These are phyloP conservation scores for Talaromyces atroroseus DNA, from an alignment of 2,329 filamentous ascomycete genomes.

Conservation along the genomic window DNA sequence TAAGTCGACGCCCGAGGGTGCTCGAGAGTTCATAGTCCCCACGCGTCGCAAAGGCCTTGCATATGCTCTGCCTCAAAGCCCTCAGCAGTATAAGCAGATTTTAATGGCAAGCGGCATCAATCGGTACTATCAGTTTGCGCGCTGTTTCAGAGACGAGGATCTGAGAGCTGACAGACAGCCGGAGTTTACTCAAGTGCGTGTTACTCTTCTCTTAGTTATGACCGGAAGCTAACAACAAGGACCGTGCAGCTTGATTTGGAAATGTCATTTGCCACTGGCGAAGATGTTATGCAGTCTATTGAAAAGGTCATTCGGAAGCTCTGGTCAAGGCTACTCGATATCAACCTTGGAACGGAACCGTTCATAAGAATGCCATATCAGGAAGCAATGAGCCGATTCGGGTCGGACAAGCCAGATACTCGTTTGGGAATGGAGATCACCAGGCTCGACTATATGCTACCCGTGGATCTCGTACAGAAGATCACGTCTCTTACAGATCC, in stretches of 20 bases:
- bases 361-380: constrained; percentile 65
- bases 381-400: constrained; percentile 72
- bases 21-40: constrained; percentile 88
- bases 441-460: constrained; percentile 58
- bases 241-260: constrained; percentile 73
- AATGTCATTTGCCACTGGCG: constrained; percentile 74
- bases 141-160: constrained; percentile 94
- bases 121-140: constrained; percentile 86
- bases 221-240: background rate
- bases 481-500: constrained; percentile 65
- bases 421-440: constrained; percentile 66
- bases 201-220: background rate
- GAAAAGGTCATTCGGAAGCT: constrained; percentile 50
- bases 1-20: constrained; percentile 95
- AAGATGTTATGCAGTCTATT: constrained; percentile 61
- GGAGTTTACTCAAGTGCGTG: constrained; percentile 79
- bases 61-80: constrained; percentile 91
- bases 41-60: constrained; percentile 69
- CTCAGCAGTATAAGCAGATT: constrained; percentile 97
- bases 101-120: constrained; percentile 84
- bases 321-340: constrained; percentile 47
- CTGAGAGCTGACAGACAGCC: constrained; percentile 87
- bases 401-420: constrained; percentile 88
- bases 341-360: constrained; percentile 37
- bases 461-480: constrained; percentile 63